phyloP scores from a whole-genome alignment of 2,329 filamentous ascomycete genomes.

The Ceratocystis huliohia region DNA sequence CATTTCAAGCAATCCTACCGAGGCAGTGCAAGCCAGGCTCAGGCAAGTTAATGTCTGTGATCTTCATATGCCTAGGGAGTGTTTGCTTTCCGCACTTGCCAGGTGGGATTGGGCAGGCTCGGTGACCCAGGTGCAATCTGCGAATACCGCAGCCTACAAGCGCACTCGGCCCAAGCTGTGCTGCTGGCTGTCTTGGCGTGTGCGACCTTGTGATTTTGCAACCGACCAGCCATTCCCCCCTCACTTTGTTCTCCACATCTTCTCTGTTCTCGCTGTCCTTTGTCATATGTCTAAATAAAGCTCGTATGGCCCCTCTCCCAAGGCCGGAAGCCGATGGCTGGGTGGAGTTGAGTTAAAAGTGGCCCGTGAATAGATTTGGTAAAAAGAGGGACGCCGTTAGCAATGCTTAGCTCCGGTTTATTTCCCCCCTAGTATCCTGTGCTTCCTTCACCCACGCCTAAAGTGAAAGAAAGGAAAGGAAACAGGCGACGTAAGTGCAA shows the following conservation, averaged over 20 bases:
- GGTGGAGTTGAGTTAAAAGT: too few species aligned
- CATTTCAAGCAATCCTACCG: neutral
- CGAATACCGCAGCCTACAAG: neutral
- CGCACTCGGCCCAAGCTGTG: neutral
- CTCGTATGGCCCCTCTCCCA: neutral
- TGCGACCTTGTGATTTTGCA: neutral
- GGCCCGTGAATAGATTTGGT: neutral
- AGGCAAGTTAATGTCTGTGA: neutral
- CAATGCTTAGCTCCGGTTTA: neutral
- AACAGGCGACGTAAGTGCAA: neutral
- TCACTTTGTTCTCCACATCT: too few species aligned
- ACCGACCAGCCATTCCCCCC: neutral
- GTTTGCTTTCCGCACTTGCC: neutral
- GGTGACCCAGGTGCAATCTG: neutral
- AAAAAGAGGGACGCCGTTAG: too few species aligned
- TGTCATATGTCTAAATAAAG: conserved; percentile 1
- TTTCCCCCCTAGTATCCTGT: neutral
- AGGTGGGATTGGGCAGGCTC: neutral
- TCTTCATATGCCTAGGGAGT: neutral
- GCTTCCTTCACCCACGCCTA: neutral
- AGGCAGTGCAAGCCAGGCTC: neutral
- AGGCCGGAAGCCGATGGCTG: neutral
- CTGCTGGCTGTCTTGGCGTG: neutral
- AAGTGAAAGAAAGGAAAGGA: neutral
- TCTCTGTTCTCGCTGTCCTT: neutral